Base-by-base conservation (phyloP, 2,329 filamentous ascomycete species). In the Fonsecaea erecta region DNA sequence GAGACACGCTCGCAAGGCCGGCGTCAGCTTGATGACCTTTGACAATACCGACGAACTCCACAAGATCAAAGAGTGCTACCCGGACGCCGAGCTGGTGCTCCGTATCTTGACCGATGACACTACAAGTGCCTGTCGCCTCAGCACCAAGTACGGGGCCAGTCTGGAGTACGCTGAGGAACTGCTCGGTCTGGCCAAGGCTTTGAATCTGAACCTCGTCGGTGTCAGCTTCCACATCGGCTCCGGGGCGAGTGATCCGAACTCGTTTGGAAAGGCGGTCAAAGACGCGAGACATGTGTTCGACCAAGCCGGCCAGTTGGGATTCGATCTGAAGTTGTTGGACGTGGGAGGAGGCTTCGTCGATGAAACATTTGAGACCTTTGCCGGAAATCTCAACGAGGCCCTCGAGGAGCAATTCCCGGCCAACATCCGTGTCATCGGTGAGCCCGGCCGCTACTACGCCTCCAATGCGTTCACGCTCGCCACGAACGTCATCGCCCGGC, bases 211-310 rank as follows among this genome's bases (percentile, higher is more conserved):
- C 72, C 91, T 99, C 32, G 91, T 96, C 16, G 95, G 95, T 55
- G 94, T 98, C 64, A 97, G 93, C 77, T 99, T 99, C 84, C 95
- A 99, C 77, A 93, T 99, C 64, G 95, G 95, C 67, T 99, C 95
- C 2, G 95, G 95, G 30, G 94, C 95, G 12, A 94, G 93, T 35
- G 95, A 99, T 76, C 93, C 95, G n/a, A 82, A 87, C 66, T 92
- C 93, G 14, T 98, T 97, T 80, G 84, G 90, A 77, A 94, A 94
- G 79, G 94, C 95, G 21, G 93, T 98, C 56, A 86, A 88, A 73
- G 95, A 99, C 74, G 93, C 95, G 18, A 89, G 94, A 71, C 80
- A 83, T 67, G 93, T 99, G 68, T 98, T 99, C 77, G 90, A 96
- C 78, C 90, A 94, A 78, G 95, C 90, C 5, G 84, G 84, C 21